Percentiles rank a stretch among this genome's conserved stretches.
Conservation (phyloP, 768 basidiomycete species). For the Tulasnella sp. region DNA sequence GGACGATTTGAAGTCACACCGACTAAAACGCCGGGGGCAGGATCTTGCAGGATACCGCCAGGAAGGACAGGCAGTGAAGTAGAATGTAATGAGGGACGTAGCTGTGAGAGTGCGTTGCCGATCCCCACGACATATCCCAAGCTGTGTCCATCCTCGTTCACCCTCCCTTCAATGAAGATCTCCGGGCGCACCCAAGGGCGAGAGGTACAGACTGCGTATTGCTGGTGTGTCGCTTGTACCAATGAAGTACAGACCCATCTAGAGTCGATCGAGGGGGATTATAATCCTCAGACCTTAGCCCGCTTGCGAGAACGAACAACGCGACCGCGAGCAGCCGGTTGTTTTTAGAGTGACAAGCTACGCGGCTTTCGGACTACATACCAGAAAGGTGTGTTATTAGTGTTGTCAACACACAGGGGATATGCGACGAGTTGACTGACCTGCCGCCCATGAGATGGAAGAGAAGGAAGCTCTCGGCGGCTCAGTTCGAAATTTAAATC, state of each 20-base stretch:
- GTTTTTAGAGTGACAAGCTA: conserved; percentile 46
- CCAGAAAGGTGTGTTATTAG: too few relatives aligned
- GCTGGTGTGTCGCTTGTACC: conserved; percentile 52
- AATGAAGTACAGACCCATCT: conserved; percentile 45
- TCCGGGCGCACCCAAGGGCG: conserved; percentile 27
- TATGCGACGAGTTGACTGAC: too few relatives aligned
- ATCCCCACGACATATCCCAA: conserved; percentile 52
- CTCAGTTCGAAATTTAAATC: too few relatives aligned
- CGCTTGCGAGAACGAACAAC: conserved; percentile 44
- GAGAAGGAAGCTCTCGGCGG: too few relatives aligned
- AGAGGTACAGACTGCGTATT: conserved; percentile 33
- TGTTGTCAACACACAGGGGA: too few relatives aligned
- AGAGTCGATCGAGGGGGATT: conserved; percentile 53
- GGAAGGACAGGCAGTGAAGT: conserved; percentile 17
- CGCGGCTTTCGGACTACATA: conserved; percentile 46
- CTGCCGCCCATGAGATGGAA: too few relatives aligned
- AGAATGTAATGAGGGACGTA: conserved; percentile 2
- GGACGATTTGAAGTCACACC: too few relatives aligned
- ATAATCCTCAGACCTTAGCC: conserved; percentile 73
- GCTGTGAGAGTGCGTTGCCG: conserved; percentile 17
- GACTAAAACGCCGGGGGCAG: too few relatives aligned
- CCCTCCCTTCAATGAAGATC: conserved; percentile 35
- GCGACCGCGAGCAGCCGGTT: conserved; percentile 26
- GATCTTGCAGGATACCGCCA: neutral
- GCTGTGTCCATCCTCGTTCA: conserved; percentile 23